Base-by-base conservation (phyloP, 257 asterid genomes). In the Capsicum chinense region DNA sequence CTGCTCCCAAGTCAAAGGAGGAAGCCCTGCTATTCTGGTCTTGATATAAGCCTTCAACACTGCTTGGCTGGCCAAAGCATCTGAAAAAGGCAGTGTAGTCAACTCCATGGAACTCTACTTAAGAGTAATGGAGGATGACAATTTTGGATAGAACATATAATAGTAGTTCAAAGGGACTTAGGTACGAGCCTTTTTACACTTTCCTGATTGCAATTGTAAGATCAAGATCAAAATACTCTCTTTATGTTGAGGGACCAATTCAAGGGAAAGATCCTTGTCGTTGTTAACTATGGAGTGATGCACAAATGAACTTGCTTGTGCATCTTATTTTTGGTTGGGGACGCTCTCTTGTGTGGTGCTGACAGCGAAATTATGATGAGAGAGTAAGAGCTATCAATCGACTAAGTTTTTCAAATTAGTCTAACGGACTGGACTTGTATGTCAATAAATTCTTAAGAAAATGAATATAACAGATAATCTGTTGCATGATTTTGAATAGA, bases 151-250 rank as follows among this genome's bases (percentile, higher is more conserved):
- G 2, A 42, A 0, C 42, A 70, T n/a, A 70, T 70, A 9, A 33
- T 56, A 39, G 7, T 69, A 69, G 56, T 39, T 69, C 76, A 68
- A 37, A 68, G 21, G 76, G n/a, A 76, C 26, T 52, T 52, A 76
- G 14, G 26, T 52, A 52, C 26, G 10, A 52, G 63, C 6, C 15
- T 5, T 19, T 13, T 50, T 13, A 7, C 44, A 74, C 60, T 47
- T 73, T 73, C 57, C 10, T 68, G 76, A 68, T 37, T 37, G 58
- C 79, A 47, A 71, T n/a, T n/a, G 17, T 71, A 73, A 48, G 2
- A 50, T 50, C 1, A 52, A 74, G 19, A 13, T 7, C 10, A 50
- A 74, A 74, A 50, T 17, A 50, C 42, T 19, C 39, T 73, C 44
- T 76, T 76, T 16, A 7, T 76, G 14, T 76, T 33, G 63, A 21